These are phyloP conservation scores for Phyllosticta paracitricarpa DNA, from an alignment of 2,329 filamentous ascomycete species.

Conservation along the genomic window DNA sequence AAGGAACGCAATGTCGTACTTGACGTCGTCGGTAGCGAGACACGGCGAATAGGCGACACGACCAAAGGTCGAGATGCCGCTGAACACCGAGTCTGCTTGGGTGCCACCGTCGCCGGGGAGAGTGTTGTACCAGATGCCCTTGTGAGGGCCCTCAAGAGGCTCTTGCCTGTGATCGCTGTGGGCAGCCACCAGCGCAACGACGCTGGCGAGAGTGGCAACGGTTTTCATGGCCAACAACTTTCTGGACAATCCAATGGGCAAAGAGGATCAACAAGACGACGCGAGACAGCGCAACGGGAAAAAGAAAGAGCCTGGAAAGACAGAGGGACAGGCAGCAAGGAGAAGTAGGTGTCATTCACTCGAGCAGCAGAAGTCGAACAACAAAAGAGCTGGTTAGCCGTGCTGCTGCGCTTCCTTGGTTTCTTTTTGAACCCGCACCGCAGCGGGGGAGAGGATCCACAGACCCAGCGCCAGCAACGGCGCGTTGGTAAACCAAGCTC, in stretches of 20 bases:
- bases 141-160: slow-evolving; percentile 56
- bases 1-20: slow-evolving; percentile 79
- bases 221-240: slow-evolving; percentile 2
- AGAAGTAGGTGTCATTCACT: background rate
- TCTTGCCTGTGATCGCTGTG: slow-evolving; percentile 53
- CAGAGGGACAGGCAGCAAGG: background rate
- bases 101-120: slow-evolving; percentile 76
- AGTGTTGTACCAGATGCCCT: slow-evolving; percentile 72
- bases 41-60: slow-evolving; percentile 70
- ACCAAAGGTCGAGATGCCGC: slow-evolving; percentile 77
- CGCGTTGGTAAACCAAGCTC: background rate
- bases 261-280: background rate
- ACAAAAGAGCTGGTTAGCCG: background rate
- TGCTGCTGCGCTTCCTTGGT: background rate
- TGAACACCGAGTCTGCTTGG: slow-evolving; percentile 79
- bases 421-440: background rate
- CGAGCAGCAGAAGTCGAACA: background rate
- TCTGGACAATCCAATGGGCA: background rate
- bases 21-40: slow-evolving; percentile 56
- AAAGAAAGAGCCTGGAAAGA: background rate
- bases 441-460: background rate
- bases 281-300: background rate
- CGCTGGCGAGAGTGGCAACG: slow-evolving; percentile 20
- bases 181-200: slow-evolving; percentile 44
- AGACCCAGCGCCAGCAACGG: background rate